Percentiles rank a stretch among this genome's conserved stretches.
phyloP scores from a whole-genome alignment of 2,329 filamentous ascomycete genomes.

The Pseudovirgaria hyperparasitica region DNA sequence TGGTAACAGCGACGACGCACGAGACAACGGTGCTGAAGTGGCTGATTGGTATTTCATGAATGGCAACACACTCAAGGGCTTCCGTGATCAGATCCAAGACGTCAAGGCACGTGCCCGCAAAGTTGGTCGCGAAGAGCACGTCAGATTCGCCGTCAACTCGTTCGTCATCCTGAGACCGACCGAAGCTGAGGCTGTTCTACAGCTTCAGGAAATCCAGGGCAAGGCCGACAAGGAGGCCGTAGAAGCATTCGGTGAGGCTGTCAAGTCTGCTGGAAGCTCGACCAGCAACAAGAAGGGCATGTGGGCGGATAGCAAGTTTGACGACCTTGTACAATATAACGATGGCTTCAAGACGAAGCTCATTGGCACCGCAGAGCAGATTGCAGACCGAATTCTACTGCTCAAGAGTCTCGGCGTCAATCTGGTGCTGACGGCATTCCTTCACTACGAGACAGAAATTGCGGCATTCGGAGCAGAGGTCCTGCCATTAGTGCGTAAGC shows the following conservation, averaged over 20 bases:
- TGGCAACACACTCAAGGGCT: constrained; percentile 41
- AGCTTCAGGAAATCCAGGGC: constrained; percentile 39
- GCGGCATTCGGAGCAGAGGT: constrained; percentile 36
- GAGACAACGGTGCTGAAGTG: constrained; percentile 35
- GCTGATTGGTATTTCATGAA: constrained; percentile 45
- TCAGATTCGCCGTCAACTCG: constrained; percentile 38
- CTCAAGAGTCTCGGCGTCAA: constrained; percentile 33
- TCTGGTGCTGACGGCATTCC: constrained; percentile 34
- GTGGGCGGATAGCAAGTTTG: constrained; percentile 40
- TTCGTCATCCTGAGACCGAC: constrained; percentile 39
- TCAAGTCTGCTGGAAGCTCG: constrained; percentile 36
- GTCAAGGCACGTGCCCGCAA: constrained; percentile 34
- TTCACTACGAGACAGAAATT: constrained; percentile 42
- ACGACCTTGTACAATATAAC: constrained; percentile 43
- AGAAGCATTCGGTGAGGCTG: constrained; percentile 35
- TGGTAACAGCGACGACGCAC: constrained; percentile 38
- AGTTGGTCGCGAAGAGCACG: constrained; percentile 30
- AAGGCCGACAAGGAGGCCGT: constrained; percentile 40
- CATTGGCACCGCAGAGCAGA: constrained; percentile 39
- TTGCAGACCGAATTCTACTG: constrained; percentile 37
- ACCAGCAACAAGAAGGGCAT: constrained; percentile 38
- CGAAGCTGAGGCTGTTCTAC: constrained; percentile 36
- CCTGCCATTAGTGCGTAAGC: constrained; percentile 33
- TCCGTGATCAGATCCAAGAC: constrained; percentile 37
- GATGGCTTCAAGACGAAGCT: constrained; percentile 44